Evolutionary conservation across 768 basidiomycete genomes (phyloP).

Genomic region (Boletus rufocinnamomeus): DNA sequence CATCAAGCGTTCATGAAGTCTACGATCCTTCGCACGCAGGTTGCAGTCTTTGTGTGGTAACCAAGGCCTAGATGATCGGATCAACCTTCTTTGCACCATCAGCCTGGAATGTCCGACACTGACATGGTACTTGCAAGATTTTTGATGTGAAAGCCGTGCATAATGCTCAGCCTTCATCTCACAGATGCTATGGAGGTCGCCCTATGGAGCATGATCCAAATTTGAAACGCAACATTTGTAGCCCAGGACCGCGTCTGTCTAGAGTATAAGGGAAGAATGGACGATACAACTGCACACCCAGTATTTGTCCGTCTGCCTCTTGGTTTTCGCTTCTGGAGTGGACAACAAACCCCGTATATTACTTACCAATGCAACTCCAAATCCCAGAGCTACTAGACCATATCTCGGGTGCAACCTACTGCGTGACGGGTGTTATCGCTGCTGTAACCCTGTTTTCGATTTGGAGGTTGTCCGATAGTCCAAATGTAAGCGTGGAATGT

Average conservation of each 20-base stretch:
- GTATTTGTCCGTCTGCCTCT: no score
- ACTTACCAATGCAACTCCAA: background rate
- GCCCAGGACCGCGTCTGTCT: background rate
- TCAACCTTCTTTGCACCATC: background rate
- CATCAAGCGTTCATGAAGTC: background rate
- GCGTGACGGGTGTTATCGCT: background rate
- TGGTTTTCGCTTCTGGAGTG: background rate
- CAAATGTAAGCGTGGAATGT: slow-evolving; percentile 6
- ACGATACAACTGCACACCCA: background rate
- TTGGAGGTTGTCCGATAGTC: background rate
- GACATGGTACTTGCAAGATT: background rate
- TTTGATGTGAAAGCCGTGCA: background rate
- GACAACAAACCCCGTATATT: background rate
- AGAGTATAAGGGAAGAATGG: background rate
- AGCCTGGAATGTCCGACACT: background rate
- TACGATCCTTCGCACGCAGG: background rate
- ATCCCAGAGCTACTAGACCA: background rate
- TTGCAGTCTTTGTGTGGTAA: background rate
- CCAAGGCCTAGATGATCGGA: background rate
- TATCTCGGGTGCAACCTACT: background rate
- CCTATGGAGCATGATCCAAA: background rate
- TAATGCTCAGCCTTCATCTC: background rate
- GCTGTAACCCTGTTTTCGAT: background rate
- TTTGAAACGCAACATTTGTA: background rate
- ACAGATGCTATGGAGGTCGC: background rate